These are phyloP conservation scores for Schwanniomyces sp. DNA, from an alignment of 805 yeast species.

Conservation along the genomic window DNA sequence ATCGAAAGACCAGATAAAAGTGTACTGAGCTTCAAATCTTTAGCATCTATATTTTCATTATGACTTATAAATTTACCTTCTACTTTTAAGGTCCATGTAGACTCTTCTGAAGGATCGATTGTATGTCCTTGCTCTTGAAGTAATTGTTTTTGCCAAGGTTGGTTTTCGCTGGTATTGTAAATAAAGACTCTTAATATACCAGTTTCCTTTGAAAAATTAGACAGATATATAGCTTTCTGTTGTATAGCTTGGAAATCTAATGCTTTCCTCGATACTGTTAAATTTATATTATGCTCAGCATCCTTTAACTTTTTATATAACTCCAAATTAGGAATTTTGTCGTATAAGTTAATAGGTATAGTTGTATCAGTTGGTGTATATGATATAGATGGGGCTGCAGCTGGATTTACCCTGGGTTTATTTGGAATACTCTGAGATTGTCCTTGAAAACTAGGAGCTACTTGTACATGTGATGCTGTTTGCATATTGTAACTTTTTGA, in stretches of 20 bases:
- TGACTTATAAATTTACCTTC: constrained; percentile 79
- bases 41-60: constrained; percentile 23
- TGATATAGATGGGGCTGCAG: constrained; percentile 39
- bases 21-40: constrained; percentile 62
- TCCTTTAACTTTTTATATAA: constrained; percentile 69
- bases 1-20: constrained; percentile 83
- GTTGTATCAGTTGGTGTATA: constrained; percentile 43
- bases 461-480: constrained; percentile 15
- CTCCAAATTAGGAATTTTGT: constrained; percentile 65
- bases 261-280: constrained; percentile 77
- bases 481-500: constrained; percentile 6
- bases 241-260: constrained; percentile 77
- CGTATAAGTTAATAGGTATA: constrained; percentile 37
- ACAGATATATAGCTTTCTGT: constrained; percentile 39
- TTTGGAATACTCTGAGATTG: constrained; percentile 3
- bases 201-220: constrained; percentile 41
- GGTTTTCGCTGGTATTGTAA: constrained; percentile 80
- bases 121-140: constrained; percentile 19
- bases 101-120: constrained; percentile 29
- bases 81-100: constrained; percentile 81
- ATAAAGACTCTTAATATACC: constrained; percentile 75
- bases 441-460: constrained; percentile 7
- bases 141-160: constrained; percentile 68
- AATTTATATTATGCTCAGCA: constrained; percentile 81
- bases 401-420: constrained; percentile 31